Evolutionary conservation across 2,329 filamentous ascomycete species (phyloP).

Genomic region (Colletotrichum eleusines): DNA sequence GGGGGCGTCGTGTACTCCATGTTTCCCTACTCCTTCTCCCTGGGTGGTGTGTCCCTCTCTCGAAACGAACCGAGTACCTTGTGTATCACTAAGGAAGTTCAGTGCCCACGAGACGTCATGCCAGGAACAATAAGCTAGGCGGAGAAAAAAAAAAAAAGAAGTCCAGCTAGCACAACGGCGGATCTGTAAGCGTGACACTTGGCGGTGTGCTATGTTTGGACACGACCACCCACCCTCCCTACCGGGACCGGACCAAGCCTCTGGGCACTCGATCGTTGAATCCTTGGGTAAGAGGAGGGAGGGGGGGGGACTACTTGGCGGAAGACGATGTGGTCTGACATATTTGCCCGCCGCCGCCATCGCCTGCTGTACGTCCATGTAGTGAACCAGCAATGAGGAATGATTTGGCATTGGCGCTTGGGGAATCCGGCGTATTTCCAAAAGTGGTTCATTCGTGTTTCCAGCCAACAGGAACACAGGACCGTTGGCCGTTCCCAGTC

Average conservation of each 20-base stretch:
- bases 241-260: constrained; percentile 31
- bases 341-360: constrained; percentile 30
- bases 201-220: constrained; percentile 19
- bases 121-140: constrained; percentile 26
- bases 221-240: constrained; percentile 6
- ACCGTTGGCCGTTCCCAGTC: constrained; percentile 39
- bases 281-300: background rate
- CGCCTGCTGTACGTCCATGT: constrained; percentile 18
- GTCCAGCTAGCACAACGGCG: constrained; percentile 15
- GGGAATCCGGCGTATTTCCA: constrained; percentile 26
- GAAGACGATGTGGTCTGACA: constrained; percentile 29
- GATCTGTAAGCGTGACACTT: constrained; percentile 21
- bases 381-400: background rate
- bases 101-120: constrained; percentile 26
- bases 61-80: constrained; percentile 28
- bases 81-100: constrained; percentile 11
- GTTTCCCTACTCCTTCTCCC: background rate
- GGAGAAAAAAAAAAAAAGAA: too few species aligned
- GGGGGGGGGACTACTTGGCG: background rate
- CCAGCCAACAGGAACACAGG: constrained; percentile 21
- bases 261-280: constrained; percentile 23
- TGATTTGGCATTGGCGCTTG: constrained; percentile 33
- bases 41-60: background rate
- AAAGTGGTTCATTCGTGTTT: constrained; percentile 30
- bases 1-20: constrained; percentile 20